Evolutionary conservation across 768 basidiomycete species (phyloP).

Genomic region (Mycena rosella): DNA sequence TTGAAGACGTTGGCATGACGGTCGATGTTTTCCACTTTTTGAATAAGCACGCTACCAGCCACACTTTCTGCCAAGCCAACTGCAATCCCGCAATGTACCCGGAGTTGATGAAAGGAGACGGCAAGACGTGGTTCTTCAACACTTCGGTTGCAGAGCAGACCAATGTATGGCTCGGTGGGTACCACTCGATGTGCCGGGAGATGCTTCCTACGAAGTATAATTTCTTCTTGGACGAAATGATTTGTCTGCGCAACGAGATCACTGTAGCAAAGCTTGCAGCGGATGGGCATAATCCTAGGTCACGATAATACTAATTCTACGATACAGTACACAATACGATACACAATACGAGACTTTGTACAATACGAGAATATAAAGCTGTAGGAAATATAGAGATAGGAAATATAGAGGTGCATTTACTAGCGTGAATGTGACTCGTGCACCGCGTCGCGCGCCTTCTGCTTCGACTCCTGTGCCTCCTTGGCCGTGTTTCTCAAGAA

Average conservation of each 20-base stretch:
- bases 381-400: too few species aligned
- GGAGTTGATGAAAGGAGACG: conserved; percentile 26
- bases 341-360: too few species aligned
- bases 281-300: conserved; percentile 32
- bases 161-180: conserved; percentile 53
- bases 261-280: conserved; percentile 31
- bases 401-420: too few species aligned
- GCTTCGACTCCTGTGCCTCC: too few species aligned
- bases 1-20: conserved; percentile 17
- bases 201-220: conserved; percentile 47
- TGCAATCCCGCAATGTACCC: conserved; percentile 22
- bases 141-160: conserved; percentile 52
- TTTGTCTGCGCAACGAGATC: conserved; percentile 42
- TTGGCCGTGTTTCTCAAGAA: too few species aligned
- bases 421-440: too few species aligned
- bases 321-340: too few species aligned
- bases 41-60: conserved; percentile 29
- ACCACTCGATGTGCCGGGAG: conserved; percentile 47
- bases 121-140: conserved; percentile 44
- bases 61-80: conserved; percentile 26
- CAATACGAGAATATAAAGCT: too few species aligned
- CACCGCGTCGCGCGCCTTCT: too few species aligned
- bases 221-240: conserved; percentile 58
- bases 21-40: too few species aligned
- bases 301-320: too few species aligned